Evolutionary conservation across 495 filamentous ascomycete species (phyloP), one percentile per base, ranked within the genome.

Genomic region (Platismatia glauca): DNA sequence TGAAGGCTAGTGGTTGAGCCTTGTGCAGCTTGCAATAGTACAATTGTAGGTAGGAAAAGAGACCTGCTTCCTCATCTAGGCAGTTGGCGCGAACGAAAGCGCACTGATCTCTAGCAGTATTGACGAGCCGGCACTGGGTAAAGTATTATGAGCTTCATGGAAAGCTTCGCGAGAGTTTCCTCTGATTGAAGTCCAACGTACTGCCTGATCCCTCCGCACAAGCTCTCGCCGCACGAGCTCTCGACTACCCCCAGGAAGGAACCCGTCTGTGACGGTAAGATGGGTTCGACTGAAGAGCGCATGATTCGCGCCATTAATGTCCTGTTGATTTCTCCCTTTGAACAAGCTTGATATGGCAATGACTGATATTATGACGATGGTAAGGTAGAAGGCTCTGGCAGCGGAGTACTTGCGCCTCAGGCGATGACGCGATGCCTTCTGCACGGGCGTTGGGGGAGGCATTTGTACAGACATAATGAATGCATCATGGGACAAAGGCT

Each of bases 31-130:
- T 75, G 78, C 95, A 99, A 72, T 97, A 99, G 76, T 96, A 97
- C 39, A 99, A 80, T 18, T 84, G 80, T 20, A 99, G 82, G 74
- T 97, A 97, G 57, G 91, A 88, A 53, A 96, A 74, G 43, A 97
- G 78, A 39, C 93, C 94, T 59, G 92, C 88, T 74, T 96, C 88
- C 71, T 96, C 90, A 70, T 95, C 91, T 20, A 81, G 78, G 70
- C 95, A 99, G 72, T 97, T 88, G 55, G 76, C 78, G 61, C 78
- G 81, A 60, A 97, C 81, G 73, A 92, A 99, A 60, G 85, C 85
- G 77, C 95, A 99, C 76, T 96, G 84, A 73, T 97, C 84, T 62
- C 76, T 68, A 48, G 84, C 86, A 50, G 82, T 70, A 69, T 94
- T 91, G 58, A 97, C 90, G 7, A 86, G 74, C 44, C 86, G 89